Conservation (phyloP, 495 filamentous ascomycete species). For the Penicillium verhagenii region DNA sequence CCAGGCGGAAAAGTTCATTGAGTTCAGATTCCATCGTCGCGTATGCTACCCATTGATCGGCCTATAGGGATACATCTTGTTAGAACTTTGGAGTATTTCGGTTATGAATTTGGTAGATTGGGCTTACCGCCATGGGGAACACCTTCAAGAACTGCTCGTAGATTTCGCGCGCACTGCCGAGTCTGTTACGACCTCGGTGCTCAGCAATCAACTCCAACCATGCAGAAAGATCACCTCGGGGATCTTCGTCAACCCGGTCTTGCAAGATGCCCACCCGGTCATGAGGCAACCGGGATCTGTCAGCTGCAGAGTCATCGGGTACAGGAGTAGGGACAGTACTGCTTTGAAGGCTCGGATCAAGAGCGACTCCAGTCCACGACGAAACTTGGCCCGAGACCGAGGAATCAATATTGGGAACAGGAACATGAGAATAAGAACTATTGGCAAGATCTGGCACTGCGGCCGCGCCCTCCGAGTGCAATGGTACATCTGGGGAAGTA, state of each 20-base stretch:
- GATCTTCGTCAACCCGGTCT: conserved; percentile 86
- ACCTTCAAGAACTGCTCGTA: conserved; percentile 84
- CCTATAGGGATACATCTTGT: conserved; percentile 54
- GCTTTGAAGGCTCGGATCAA: conserved; percentile 37
- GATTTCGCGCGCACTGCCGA: conserved; percentile 74
- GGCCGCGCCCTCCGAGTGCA: conserved; percentile 53
- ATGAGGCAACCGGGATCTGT: conserved; percentile 63
- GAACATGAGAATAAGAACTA: conserved; percentile 51
- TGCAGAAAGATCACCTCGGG: conserved; percentile 83
- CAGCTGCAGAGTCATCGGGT: conserved; percentile 40
- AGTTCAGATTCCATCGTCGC: conserved; percentile 82
- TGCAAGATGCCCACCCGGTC: conserved; percentile 84
- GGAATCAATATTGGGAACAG: conserved; percentile 48
- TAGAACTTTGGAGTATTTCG: not conserved
- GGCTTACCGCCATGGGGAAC: conserved; percentile 85
- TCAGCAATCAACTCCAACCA: conserved; percentile 87
- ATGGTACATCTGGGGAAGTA: conserved; percentile 59
- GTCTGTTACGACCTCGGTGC: conserved; percentile 74
- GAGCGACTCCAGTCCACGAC: conserved; percentile 40
- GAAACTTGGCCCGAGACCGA: conserved; percentile 42
- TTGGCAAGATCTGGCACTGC: conserved; percentile 52
- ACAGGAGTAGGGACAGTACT: conserved; percentile 40
- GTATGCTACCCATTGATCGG: conserved; percentile 84
- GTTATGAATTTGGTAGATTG: conserved; percentile 2
- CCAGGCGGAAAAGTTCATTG: conserved; percentile 72